Evolutionary conservation across 345 rosid species (phyloP), one percentile per base, ranked within the genome.

Genomic region (Sapria himalayana): DNA sequence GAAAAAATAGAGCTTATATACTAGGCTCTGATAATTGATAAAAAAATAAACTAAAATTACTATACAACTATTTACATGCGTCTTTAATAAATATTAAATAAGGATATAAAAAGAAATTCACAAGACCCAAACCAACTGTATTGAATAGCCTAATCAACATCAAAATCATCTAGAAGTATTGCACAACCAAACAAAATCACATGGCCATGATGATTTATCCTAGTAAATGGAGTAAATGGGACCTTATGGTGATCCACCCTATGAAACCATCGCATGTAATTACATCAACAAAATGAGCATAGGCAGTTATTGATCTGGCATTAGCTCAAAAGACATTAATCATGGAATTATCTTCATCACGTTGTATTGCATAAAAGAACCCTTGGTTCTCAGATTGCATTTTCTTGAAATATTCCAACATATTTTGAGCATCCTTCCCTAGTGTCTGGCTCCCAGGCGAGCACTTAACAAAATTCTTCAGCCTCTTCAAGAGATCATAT

Each of bases 301-400:
- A 91, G 29, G 99, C 85, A 19, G 65, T 50, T 65, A 95, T 77
- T 25, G 95, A 91, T 63, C 93, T 73, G 22, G 93, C 74, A 63
- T 91, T 95, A 5, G 95, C 81, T 92, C 99, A 91, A 55, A 91
- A 91, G 1, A 75, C 86, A 64, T 91, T 91, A 13, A 80, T 64
- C 93, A 84, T 71, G 50, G 64, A 73, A 58, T 73, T 82, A 49
- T 84, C 92, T 25, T 91, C 93, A 45, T 91, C 95, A 29, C 82
- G 92, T 63, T 84, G 93, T 48, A 91, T 49, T 1, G 93, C 93
- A 57, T 84, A 91, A 62, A 84, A 91, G 66, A 91, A 91, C 50
- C 92, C 95, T 29, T 93, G 96, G 56, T 80, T 91, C 63, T 75
- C 89, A 19, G 96, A 85, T 57, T 91, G 99, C 93, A 79, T 82